Evolutionary conservation across 2,329 filamentous ascomycete species (phyloP), one percentile per base, ranked within the genome.

Genomic region (Hawksworthiomyces lignivorus): DNA sequence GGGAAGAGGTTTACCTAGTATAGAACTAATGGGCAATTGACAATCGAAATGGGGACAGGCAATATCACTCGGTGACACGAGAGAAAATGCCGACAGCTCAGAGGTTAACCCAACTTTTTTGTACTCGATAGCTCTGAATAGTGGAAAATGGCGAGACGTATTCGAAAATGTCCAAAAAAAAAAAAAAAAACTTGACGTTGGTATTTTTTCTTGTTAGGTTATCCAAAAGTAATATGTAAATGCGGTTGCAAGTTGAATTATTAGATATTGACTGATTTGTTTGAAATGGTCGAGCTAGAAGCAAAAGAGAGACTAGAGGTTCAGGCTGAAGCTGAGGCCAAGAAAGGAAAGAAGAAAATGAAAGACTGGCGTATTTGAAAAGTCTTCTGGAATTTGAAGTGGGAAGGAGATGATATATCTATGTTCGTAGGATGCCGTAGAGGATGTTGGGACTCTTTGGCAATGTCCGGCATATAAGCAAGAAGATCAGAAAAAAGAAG

Each of bases 391-490:
- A 19, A 30, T 28, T 21, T 15, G 40, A 42, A 11, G 40, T 12
- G 40, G 40, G 29, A 7, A 22, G 22, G 39, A 17, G 26, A 20
- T 36, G 40, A 37, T 42, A 32, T 41, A 37, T 42, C 33, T 42
- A 36, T 41, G 27, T 15, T 30, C 14, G 36, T 22, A 7, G 34
- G 30, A 39, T 43, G 24, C 19, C 20, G 36, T 29, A 21, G 24
- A 33, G 18, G 5, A 17, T 10, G 18, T 12, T 27, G 21, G n/a
- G n/a, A n/a, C n/a, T n/a, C n/a, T n/a, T 22, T 28, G 38, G 40
- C 17, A 28, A 43, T 12, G 19, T 18, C 28, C 8, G 29, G 28
- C 28, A 43, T 38, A 28, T 28, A 43, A 37, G 29, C 15, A 36
- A 35, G 20, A 34, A 20, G 22, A 20, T 5, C 14, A 29, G 20